These are phyloP conservation scores for Symbiodinium pilosum DNA, from an alignment of 73 alveolate genomes.

Conservation along the genomic window DNA sequence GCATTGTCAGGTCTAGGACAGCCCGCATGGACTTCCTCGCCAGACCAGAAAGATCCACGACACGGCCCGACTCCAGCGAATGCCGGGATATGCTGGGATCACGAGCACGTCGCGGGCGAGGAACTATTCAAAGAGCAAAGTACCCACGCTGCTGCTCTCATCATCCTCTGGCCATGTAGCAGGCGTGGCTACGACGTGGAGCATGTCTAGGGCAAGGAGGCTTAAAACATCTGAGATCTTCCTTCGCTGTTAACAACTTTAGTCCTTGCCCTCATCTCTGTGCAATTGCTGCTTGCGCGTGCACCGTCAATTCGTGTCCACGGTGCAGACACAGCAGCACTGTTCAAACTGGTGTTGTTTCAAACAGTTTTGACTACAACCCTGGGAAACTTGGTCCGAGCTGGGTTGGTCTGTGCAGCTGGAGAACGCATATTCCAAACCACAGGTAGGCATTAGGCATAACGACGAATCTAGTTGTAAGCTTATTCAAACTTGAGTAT, in stretches of 20 bases:
- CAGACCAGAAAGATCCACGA: neutral
- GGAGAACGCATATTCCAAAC: neutral
- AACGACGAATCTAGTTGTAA: no score
- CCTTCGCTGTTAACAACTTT: no score
- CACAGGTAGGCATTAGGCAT: no score
- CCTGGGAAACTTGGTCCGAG: neutral
- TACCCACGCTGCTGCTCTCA: neutral
- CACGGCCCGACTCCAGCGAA: neutral
- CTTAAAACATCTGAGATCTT: no score
- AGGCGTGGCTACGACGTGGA: neutral
- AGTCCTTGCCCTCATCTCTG: slow-evolving; percentile 5
- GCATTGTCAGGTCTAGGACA: neutral
- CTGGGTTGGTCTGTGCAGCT: neutral
- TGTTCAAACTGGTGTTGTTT: neutral
- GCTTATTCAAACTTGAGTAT: neutral
- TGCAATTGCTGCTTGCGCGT: neutral
- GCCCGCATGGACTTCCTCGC: neutral
- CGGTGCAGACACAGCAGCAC: slow-evolving; percentile 13
- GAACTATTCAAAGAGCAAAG: neutral
- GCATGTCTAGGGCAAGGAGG: neutral
- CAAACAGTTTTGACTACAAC: neutral
- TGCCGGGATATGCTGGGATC: neutral
- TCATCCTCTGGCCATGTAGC: no score
- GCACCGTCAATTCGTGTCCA: neutral
- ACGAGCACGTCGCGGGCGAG: neutral